Evolutionary conservation across 108 stramenopile genomes (phyloP), one percentile per base, ranked within the genome.

Genomic region (Conticribra weissflogii): DNA sequence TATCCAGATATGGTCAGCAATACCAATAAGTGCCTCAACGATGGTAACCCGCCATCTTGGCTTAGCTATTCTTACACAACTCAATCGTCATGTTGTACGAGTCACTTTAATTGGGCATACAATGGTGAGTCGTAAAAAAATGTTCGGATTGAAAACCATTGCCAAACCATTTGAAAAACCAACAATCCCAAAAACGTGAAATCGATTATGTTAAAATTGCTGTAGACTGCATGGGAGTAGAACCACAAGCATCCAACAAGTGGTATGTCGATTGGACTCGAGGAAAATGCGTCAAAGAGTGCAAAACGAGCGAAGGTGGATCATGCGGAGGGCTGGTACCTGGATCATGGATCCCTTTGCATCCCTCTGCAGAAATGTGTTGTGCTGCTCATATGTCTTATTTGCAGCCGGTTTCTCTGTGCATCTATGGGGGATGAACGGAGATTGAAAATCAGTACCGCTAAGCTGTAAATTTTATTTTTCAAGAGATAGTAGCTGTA

Each of bases 221-320:
- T n/a, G n/a, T n/a, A n/a, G n/a, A 63, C 48, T 78, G 76, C 44
- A 57, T 64, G 30, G 76, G 68, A 27, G 31, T 52, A n/a, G 24
- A 56, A 49, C 48, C 48, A 4, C 25, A 23, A 23, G 23, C 67
- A n/a, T 60, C 63, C 18, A 28, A 54, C 12, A 65, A 65, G 55
- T 78, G 76, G 76, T 78, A 47, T 9, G 48, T 62, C 19, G 53
- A 78, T 55, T 78, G 76, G 76, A 29, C 62, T 30, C 50, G 41
- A 14, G 68, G 68, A 24, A 78, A 78, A 49, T 78, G 76, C 48
- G 68, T 65, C 15, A 41, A 71, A 52, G 76, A 78, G 51, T 78
- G 76, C 46, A 36, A 78, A 14, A 50, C 7, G 3, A 78, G 49
- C 30, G 23, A 54, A 14, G 76, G 76, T 15, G 76, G 49, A 23